Evolutionary conservation across 768 basidiomycete genomes (phyloP), one percentile per base, ranked within the genome.

Genomic region (Collybia sp.): DNA sequence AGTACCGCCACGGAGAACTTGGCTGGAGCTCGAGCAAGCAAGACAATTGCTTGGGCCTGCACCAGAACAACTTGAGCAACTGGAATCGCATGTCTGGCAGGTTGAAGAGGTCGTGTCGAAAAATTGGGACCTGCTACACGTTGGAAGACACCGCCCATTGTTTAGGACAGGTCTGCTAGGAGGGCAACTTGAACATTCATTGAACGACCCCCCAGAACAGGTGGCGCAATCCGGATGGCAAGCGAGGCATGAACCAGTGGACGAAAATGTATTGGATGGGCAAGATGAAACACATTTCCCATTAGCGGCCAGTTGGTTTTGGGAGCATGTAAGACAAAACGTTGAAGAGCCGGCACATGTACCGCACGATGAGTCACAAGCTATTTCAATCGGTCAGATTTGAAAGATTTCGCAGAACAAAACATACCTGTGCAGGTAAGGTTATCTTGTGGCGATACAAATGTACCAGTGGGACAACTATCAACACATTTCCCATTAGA

Each of bases 151-250:
- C 46, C 89, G 80, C 8, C 88, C 88, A 48, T 75, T 81, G 8
- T 73, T 72, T 15, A 82, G 76, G n/a, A 89, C 85, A 1, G 88
- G 89, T 1, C 83, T 76, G 13, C 70, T 65, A 17, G 82, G 56
- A 15, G 80, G 74, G 57, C 89, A 93, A 39, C 80, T 76, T 1
- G 79, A 69, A 66, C 91, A 94, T 60, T 92, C 83, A 55, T 76
- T 84, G 66, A 88, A 88, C 0, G 76, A 71, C 39, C 73, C 64
- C 6, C 88, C 87, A 11, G 80, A 77, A 62, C 91, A 94, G 10
- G 83, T 79, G 11, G 77, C 73, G 53, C 91, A 94, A 61, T 93
- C 90, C 0, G 88, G 79, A 53, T 93, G 88, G 63, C 91, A 94
- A 6, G 79, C 52, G 41, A 82, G 60, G 64, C 91, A 93, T 12